Evolutionary conservation across 345 rosid species (phyloP).

Genomic region (Eucalyptus globulus): DNA sequence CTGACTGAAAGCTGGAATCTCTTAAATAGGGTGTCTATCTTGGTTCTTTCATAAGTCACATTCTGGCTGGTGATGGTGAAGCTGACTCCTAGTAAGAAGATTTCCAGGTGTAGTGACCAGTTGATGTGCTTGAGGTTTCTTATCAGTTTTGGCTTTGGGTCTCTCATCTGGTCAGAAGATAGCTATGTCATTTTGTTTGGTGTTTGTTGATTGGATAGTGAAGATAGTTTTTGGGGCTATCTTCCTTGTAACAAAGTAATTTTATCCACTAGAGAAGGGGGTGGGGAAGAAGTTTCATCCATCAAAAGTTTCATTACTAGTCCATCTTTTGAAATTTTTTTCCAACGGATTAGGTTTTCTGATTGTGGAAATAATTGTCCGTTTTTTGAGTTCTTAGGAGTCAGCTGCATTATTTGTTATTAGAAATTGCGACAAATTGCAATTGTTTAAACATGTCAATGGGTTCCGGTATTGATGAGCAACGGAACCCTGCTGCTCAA

Average conservation of each 20-base stretch:
- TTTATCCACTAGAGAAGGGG: not conserved
- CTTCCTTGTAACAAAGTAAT: not conserved
- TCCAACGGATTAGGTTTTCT: not conserved
- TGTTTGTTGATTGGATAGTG: not conserved
- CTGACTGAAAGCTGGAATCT: conserved; percentile 64
- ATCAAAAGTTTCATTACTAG: not conserved
- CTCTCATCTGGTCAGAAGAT: not conserved
- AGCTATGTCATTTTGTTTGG: not conserved
- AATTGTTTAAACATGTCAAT: not conserved
- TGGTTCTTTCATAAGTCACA: conserved; percentile 64
- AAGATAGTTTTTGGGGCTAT: not conserved
- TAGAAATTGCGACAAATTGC: not conserved
- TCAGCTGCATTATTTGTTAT: not conserved
- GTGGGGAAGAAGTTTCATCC: not conserved
- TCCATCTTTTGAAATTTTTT: not conserved
- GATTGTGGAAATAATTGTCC: not conserved
- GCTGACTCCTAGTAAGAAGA: conserved; percentile 83
- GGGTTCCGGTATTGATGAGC: not conserved
- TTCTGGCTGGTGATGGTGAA: conserved; percentile 59
- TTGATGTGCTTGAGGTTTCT: conserved; percentile 49
- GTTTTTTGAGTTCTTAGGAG: not conserved
- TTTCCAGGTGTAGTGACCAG: conserved; percentile 65
- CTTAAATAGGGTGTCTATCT: conserved; percentile 77
- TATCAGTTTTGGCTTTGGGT: not conserved
- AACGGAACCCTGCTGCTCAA: not conserved